Percentiles rank a stretch among this genome's conserved stretches.
phyloP scores from a whole-genome alignment of 2,329 filamentous ascomycete genomes.

The Nemania bipapillata region DNA sequence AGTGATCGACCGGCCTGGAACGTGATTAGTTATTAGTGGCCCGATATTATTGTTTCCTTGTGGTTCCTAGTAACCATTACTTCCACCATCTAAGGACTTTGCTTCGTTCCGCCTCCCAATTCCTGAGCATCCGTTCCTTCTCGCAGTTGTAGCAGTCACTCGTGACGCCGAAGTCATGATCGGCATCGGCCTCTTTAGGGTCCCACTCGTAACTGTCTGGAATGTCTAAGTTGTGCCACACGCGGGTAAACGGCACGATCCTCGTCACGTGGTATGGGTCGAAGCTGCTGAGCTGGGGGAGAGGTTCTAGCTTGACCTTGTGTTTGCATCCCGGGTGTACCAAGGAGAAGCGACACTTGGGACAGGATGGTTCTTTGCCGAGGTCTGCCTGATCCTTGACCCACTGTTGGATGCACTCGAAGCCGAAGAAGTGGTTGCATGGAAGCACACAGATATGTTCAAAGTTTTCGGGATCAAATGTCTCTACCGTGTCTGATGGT shows the following conservation, averaged over 20 bases:
- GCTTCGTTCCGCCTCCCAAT: too few species aligned
- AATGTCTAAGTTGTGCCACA: not conserved
- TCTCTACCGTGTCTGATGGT: not conserved
- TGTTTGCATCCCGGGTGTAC: not conserved
- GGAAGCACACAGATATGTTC: slow-evolving; percentile 5
- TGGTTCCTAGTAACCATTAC: too few species aligned
- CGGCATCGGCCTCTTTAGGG: not conserved
- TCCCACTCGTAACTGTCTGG: not conserved
- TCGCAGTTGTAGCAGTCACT: not conserved
- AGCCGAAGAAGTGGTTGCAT: slow-evolving; percentile 21
- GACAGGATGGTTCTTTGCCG: not conserved
- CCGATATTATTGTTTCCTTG: too few species aligned
- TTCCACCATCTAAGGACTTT: too few species aligned
- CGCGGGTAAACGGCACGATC: not conserved
- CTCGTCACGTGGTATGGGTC: too few species aligned
- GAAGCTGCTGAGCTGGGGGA: too few species aligned
- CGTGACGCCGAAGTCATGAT: not conserved
- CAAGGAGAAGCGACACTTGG: not conserved
- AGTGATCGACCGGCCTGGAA: too few species aligned
- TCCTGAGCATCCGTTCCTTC: not conserved
- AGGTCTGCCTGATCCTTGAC: not conserved
- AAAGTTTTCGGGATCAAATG: not conserved
- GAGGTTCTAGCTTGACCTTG: not conserved
- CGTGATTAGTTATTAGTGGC: too few species aligned
- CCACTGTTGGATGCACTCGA: not conserved